Conservation (phyloP, 2,329 filamentous ascomycete genomes). For the Zelopaecilomyces penicillatus region DNA sequence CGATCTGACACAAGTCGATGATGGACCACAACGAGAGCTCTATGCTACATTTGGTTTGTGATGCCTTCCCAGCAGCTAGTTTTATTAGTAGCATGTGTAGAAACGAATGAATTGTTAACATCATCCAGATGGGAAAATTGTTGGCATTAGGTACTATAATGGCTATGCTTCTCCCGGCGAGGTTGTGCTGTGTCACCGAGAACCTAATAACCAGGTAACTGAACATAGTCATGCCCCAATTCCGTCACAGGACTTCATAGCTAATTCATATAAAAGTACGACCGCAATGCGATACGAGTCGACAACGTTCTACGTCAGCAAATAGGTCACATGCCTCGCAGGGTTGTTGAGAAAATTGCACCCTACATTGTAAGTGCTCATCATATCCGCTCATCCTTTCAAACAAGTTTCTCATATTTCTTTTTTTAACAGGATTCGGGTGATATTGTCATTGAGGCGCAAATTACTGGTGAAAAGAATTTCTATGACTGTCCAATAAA, state of each 20-base stretch:
- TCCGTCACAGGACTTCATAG: neutral
- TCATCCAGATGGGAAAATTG: constrained; percentile 36
- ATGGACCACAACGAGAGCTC: constrained; percentile 33
- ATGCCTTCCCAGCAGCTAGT: neutral
- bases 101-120: neutral
- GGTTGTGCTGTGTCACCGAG: constrained; percentile 52
- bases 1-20: constrained; percentile 36
- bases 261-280: constrained; percentile 37
- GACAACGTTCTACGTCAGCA: constrained; percentile 67
- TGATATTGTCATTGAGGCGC: constrained; percentile 58
- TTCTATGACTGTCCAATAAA: constrained; percentile 64
- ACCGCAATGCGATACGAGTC: constrained; percentile 68
- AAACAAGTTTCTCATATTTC: neutral
- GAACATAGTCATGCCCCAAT: constrained; percentile 2
- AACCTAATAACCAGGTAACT: constrained; percentile 52
- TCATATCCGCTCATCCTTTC: neutral
- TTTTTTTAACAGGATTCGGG: constrained; percentile 37
- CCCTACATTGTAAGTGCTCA: constrained; percentile 52
- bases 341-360: constrained; percentile 61
- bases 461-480: constrained; percentile 58
- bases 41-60: constrained; percentile 38
- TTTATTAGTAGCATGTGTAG: neutral
- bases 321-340: constrained; percentile 69
- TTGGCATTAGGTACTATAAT: constrained; percentile 50
- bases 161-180: constrained; percentile 56